phyloP scores from a whole-genome alignment of 371 early-diverging fungal species.

The Mortierella sp. region DNA sequence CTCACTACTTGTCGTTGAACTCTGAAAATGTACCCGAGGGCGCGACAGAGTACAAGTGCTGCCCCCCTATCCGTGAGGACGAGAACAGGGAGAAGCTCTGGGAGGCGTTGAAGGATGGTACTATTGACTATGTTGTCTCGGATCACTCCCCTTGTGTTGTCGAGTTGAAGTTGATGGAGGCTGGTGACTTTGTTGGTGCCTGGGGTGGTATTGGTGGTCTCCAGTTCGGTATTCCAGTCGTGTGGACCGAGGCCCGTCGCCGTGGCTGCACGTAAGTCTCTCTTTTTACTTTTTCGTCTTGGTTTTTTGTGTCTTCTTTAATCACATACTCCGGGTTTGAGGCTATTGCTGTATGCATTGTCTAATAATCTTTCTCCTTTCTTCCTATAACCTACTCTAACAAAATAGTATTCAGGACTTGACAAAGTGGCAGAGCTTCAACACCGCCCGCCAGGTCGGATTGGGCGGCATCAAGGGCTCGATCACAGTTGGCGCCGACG shows the following conservation, averaged over 20 bases:
- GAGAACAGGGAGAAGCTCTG: constrained; percentile 80
- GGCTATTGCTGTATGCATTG: not conserved
- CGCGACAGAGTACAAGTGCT: constrained; percentile 88
- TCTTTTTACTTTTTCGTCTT: not conserved
- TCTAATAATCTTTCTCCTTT: not conserved
- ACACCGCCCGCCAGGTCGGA: constrained; percentile 75
- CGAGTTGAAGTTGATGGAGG: constrained; percentile 75
- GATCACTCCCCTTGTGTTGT: constrained; percentile 90
- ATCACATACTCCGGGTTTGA: not conserved
- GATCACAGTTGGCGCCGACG: constrained; percentile 77
- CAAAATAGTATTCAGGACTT: constrained; percentile 68
- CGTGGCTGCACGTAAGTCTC: constrained; percentile 72
- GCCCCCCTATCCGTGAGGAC: constrained; percentile 86
- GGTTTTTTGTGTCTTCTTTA: not conserved
- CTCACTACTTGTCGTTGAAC: constrained; percentile 81
- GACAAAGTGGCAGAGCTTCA: constrained; percentile 75
- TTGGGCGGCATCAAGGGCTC: constrained; percentile 77
- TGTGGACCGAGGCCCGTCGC: constrained; percentile 84
- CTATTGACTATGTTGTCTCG: constrained; percentile 87
- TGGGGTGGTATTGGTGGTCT: constrained; percentile 91
- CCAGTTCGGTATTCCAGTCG: constrained; percentile 84
- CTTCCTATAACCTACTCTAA: not conserved
- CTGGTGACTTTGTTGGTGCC: constrained; percentile 83
- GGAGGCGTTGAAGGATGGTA: constrained; percentile 83
- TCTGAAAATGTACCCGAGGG: constrained; percentile 80